These are phyloP conservation scores for Eucalyptus leucophloia DNA, from an alignment of 345 rosid species.

Conservation along the genomic window DNA sequence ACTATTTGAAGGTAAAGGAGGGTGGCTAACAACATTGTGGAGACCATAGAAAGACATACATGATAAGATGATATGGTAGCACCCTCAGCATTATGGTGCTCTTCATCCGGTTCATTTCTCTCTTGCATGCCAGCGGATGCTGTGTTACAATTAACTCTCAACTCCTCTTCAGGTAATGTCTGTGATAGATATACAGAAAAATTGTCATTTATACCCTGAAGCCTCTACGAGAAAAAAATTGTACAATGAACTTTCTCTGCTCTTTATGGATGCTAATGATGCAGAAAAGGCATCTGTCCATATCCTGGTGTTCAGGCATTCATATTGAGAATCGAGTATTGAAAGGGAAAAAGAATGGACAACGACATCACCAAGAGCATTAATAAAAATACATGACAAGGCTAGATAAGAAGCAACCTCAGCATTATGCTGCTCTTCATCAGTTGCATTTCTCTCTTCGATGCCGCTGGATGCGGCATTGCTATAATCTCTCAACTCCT, in stretches of 20 bases:
- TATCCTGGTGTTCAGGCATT: background rate
- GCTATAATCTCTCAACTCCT: background rate
- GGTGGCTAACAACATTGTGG: background rate
- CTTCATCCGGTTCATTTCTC: slow-evolving; percentile 9
- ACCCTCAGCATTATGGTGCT: background rate
- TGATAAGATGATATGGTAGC: background rate
- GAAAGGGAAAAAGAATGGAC: background rate
- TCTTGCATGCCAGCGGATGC: slow-evolving; percentile 13
- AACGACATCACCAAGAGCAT: background rate
- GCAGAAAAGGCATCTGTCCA: background rate
- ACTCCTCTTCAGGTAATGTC: background rate
- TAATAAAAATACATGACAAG: background rate
- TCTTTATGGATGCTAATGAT: background rate
- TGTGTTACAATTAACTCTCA: background rate
- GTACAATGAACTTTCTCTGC: background rate
- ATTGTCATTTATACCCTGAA: background rate
- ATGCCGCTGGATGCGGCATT: slow-evolving; percentile 9
- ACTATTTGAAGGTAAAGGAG: background rate
- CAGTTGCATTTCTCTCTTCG: slow-evolving; percentile 9
- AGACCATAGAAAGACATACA: background rate
- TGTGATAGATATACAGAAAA: background rate
- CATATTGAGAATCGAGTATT: background rate
- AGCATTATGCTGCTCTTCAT: slow-evolving; percentile 3
- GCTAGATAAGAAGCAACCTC: background rate
- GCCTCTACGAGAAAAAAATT: background rate